Evolutionary conservation across 306 rosid species (phyloP).

Genomic region (Cyamopsis tetragonoloba): DNA sequence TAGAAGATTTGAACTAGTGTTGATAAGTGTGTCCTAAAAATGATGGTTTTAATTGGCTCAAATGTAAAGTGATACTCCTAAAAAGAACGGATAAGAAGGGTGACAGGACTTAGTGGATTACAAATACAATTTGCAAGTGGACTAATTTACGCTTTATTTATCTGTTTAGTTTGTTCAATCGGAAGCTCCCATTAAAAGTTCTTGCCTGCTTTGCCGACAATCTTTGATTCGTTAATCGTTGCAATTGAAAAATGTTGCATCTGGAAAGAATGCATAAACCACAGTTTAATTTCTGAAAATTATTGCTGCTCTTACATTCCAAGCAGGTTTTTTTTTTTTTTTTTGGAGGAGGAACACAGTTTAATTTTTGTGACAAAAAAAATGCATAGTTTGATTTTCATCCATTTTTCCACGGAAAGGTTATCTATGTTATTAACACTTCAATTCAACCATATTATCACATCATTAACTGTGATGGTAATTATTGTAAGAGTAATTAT

Average conservation of each 20-base stretch:
- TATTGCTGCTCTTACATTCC: no score
- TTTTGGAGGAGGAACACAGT: no score
- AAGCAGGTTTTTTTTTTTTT: no score
- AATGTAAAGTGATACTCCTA: constrained; percentile 7
- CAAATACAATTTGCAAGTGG: constrained; percentile 8
- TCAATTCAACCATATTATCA: no score
- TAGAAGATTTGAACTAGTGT: constrained; percentile 5
- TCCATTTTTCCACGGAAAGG: background rate
- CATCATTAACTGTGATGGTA: no score
- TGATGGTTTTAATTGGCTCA: constrained; percentile 9
- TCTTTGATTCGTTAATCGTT: background rate
- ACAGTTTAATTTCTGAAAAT: no score
- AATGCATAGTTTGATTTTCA: background rate
- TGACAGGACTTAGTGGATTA: constrained; percentile 5
- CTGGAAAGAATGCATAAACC: background rate
- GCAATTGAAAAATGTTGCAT: background rate
- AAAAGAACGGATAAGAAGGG: constrained; percentile 16
- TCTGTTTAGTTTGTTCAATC: constrained; percentile 20
- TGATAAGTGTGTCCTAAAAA: constrained; percentile 2
- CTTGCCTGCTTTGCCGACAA: background rate
- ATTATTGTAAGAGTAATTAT: no score
- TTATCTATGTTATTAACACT: background rate
- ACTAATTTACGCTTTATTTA: background rate
- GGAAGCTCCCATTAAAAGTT: background rate
- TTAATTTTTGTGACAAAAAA: no score